phyloP scores from a whole-genome alignment of 352 stramenopile genomes.

The Albugo candida region DNA sequence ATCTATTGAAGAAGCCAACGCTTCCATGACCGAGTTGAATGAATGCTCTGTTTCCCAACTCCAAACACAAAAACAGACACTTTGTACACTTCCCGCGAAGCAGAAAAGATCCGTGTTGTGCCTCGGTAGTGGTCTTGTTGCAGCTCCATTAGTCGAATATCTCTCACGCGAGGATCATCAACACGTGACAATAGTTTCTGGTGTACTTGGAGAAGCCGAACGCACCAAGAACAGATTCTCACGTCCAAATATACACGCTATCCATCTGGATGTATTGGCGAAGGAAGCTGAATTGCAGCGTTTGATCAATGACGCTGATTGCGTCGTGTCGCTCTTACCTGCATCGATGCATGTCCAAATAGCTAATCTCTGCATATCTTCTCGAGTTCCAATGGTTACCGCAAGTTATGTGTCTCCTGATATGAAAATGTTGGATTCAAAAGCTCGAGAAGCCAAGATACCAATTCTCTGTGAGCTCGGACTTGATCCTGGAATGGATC shows the following conservation, averaged over 20 bases:
- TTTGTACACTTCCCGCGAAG: constrained; percentile 20
- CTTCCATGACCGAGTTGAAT: constrained; percentile 57
- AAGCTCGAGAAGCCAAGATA: constrained; percentile 59
- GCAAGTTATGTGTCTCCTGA: constrained; percentile 90
- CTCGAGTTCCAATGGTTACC: constrained; percentile 81
- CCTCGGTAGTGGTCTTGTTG: constrained; percentile 71
- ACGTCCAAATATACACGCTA: constrained; percentile 39
- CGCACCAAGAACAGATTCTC: constrained; percentile 47
- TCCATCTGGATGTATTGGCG: constrained; percentile 60
- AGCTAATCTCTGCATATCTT: constrained; percentile 74
- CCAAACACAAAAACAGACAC: constrained; percentile 22
- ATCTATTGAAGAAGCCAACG: constrained; percentile 69
- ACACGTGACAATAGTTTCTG: constrained; percentile 56
- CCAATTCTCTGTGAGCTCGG: constrained; percentile 90
- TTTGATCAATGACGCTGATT: constrained; percentile 64
- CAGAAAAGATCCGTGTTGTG: constrained; percentile 75
- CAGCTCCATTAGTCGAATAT: constrained; percentile 72
- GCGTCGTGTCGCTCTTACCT: constrained; percentile 88
- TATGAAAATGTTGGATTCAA: constrained; percentile 72
- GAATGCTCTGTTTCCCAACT: constrained; percentile 54
- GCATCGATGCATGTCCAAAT: constrained; percentile 86
- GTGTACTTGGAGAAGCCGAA: constrained; percentile 44
- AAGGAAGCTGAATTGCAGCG: constrained; percentile 35
- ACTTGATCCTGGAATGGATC: constrained; percentile 91
- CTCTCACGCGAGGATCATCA: constrained; percentile 49